Percentiles rank a stretch among this genome's conserved stretches.
phyloP scores from a whole-genome alignment of 352 stramenopile genomes.

The Globisporangium rhizosaccharum region DNA sequence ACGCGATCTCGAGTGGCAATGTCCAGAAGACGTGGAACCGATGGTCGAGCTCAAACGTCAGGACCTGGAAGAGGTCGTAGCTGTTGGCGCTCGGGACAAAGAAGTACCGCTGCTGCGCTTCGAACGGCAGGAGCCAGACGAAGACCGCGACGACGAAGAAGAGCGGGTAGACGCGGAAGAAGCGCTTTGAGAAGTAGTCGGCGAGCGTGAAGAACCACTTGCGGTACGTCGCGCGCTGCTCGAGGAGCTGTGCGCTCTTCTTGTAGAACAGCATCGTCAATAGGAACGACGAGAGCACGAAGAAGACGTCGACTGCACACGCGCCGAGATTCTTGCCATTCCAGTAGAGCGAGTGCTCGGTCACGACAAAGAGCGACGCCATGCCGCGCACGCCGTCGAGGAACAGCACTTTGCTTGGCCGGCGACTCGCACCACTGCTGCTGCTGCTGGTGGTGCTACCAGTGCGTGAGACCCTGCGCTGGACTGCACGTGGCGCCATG shows the following conservation, averaged over 20 bases:
- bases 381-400: constrained; percentile 15
- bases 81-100: constrained; percentile 11
- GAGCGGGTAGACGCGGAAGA: constrained; percentile 52
- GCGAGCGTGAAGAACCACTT: constrained; percentile 14
- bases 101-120: constrained; percentile 26
- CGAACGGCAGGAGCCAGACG: constrained; percentile 26
- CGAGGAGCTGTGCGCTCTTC: constrained; percentile 15
- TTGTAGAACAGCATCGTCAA: constrained; percentile 18
- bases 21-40: constrained; percentile 49
- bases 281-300: constrained; percentile 21
- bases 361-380: constrained; percentile 15
- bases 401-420: constrained; percentile 9
- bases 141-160: constrained; percentile 30
- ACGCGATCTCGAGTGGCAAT: constrained; percentile 37
- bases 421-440: too few relatives aligned
- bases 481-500: too few relatives aligned
- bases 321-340: constrained; percentile 12
- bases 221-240: constrained; percentile 4
- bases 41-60: constrained; percentile 18
- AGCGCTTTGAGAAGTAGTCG: constrained; percentile 46
- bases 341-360: constrained; percentile 15
- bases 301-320: constrained; percentile 19
- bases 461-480: too few relatives aligned
- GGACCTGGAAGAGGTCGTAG: constrained; percentile 30
- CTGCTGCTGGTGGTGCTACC: too few relatives aligned